Evolutionary conservation across 352 stramenopile species (phyloP), one percentile per base, ranked within the genome.

Genomic region (Phytophthora nicotianae): DNA sequence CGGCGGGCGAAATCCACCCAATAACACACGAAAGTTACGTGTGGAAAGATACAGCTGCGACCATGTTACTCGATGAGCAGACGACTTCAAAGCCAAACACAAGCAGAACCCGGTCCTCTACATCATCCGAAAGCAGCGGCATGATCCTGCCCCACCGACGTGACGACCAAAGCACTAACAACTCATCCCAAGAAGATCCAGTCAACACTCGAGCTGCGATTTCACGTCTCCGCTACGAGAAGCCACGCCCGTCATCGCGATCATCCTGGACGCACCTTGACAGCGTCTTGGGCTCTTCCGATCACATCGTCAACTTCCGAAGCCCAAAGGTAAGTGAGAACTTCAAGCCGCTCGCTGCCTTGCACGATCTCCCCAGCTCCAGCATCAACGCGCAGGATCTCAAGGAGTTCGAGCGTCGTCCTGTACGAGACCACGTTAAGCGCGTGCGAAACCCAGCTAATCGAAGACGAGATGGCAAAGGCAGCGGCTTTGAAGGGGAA

Each of bases 241-340:
- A 67, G 35, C 62, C 73, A 21, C 80, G 83, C 7, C 71, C 75
- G 24, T 74, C 75, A 10, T 79, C 66, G 6, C 57, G 56, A 23
- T 80, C 75, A 4, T 82, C 77, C 7, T 92, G 81, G 81, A 76
- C 62, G 8, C 83, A 90, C 46, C 66, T 91, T 8, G 81, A 90
- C 46, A 81, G 81, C 16, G 72, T 91, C 3, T 73, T 93, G 19
- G 82, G 84, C 0, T 74, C 74, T 2, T 90, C 82, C 1, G 50
- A 79, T 5, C 84, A 93, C 49, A 91, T 93, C 48, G 68, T 91
- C 4, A 86, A 91, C 50, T 93, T 93, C 43, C 68, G 75, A 27
- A 93, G 84, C 43, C 82, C 84, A 2, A 93, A 93, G 58, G 81
- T 93, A 23, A 91, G 82, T 60, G 84, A 93, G 40, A 89, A 89